A percentile compares a stretch with the other conserved stretches of the same genome.
phyloP scores from a whole-genome alignment of 1,139 yeast genomes.

The Debaryomyces sp. region DNA sequence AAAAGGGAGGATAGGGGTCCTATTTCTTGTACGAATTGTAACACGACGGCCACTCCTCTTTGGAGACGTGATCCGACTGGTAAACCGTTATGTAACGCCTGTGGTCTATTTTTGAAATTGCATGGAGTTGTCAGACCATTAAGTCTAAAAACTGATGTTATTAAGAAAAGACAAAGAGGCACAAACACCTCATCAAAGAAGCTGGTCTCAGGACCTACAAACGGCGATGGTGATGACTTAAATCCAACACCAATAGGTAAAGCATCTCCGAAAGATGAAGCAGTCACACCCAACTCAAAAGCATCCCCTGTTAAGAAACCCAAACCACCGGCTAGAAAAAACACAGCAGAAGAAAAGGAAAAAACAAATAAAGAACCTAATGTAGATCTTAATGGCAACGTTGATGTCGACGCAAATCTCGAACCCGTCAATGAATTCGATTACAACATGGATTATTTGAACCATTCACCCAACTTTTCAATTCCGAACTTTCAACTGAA shows the following conservation, averaged over 20 bases:
- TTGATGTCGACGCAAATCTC: conserved; percentile 6
- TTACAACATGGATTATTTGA: conserved; percentile 10
- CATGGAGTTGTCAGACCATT: conserved; percentile 62
- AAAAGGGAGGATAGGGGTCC: conserved; percentile 8
- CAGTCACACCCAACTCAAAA: background rate
- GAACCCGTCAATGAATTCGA: conserved; percentile 21
- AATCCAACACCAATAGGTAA: conserved; percentile 32
- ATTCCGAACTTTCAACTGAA: background rate
- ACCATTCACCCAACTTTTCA: conserved; percentile 6
- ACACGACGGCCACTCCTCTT: conserved; percentile 58
- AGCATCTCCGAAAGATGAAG: conserved; percentile 1
- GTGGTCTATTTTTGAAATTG: conserved; percentile 58
- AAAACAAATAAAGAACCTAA: background rate
- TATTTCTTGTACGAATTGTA: conserved; percentile 51
- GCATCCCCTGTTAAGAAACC: conserved; percentile 6
- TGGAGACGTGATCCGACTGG: conserved; percentile 62
- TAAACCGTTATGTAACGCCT: conserved; percentile 59
- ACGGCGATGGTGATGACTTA: conserved; percentile 41
- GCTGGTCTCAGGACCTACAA: conserved; percentile 10
- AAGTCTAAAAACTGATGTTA: conserved; percentile 84
- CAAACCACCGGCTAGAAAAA: background rate
- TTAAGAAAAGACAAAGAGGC: conserved; percentile 62
- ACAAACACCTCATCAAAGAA: conserved; percentile 8
- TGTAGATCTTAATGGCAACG: background rate
- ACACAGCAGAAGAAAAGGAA: background rate